These are phyloP conservation scores for Melastoma malabathricum DNA, from an alignment of 345 rosid genomes.

Conservation along the genomic window DNA sequence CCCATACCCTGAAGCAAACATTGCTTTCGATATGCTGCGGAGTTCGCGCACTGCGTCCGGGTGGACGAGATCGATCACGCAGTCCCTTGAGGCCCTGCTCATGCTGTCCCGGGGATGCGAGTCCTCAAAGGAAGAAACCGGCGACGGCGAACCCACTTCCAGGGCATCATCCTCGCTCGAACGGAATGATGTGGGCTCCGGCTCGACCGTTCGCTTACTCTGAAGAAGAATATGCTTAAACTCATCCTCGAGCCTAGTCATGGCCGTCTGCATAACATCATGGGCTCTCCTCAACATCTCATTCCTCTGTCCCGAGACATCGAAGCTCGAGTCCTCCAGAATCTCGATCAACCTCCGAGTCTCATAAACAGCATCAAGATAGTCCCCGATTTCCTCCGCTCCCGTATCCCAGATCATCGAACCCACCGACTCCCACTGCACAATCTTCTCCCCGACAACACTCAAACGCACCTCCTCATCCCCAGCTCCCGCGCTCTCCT, in stretches of 20 bases:
- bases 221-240: constrained; percentile 58
- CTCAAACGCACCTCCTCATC: constrained; percentile 37
- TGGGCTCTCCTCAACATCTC: constrained; percentile 44
- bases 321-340: constrained; percentile 26
- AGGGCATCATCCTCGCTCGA: constrained; percentile 47
- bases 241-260: constrained; percentile 85
- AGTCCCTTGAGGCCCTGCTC: constrained; percentile 44
- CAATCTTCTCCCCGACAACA: constrained; percentile 49
- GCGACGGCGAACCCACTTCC: constrained; percentile 36
- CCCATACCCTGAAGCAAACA: constrained; percentile 52
- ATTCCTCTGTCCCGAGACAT: constrained; percentile 20
- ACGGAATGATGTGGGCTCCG: constrained; percentile 50
- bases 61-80: constrained; percentile 49
- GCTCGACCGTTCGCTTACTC: constrained; percentile 55
- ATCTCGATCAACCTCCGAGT: constrained; percentile 36
- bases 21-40: constrained; percentile 49
- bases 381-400: constrained; percentile 33
- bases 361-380: constrained; percentile 46
- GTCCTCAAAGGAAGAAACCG: constrained; percentile 54
- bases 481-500: constrained; percentile 11
- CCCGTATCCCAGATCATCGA: constrained; percentile 70
- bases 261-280: constrained; percentile 67
- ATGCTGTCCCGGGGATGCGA: constrained; percentile 34
- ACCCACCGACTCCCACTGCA: constrained; percentile 54
- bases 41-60: constrained; percentile 57